Conservation (phyloP, 352 stramenopile species). For the Pythium aphanidermatum region DNA sequence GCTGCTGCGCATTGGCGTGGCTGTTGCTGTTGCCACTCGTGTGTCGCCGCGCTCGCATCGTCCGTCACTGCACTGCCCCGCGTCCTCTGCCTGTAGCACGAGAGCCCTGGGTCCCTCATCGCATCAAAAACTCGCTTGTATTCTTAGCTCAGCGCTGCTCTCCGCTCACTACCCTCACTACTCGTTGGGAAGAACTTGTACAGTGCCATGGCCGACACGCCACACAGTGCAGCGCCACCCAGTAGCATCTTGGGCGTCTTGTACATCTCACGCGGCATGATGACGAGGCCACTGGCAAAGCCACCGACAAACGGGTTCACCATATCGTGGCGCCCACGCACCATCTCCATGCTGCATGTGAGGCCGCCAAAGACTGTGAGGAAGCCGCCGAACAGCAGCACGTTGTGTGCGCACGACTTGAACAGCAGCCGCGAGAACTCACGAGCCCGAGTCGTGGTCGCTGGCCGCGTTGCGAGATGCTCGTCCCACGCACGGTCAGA, state of each 20-base stretch:
- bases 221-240: constrained; percentile 41
- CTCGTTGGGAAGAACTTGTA: constrained; percentile 48
- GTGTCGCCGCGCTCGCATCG: constrained; percentile 43
- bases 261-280: constrained; percentile 38
- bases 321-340: constrained; percentile 46
- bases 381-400: constrained; percentile 65
- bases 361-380: constrained; percentile 67
- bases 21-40: constrained; percentile 50
- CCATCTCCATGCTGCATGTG: constrained; percentile 59
- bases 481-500: constrained; percentile 33
- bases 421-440: constrained; percentile 30
- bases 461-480: constrained; percentile 19
- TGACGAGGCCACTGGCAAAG: constrained; percentile 47
- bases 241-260: constrained; percentile 35
- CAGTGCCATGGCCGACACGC: constrained; percentile 46
- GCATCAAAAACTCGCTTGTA: no score
- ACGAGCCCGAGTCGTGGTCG: constrained; percentile 19
- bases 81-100: no score
- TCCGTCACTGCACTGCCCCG: no score
- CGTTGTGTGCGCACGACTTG: constrained; percentile 39
- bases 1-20: background rate
- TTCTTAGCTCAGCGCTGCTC: background rate
- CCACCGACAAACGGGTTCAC: constrained; percentile 68
- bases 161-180: constrained; percentile 2
- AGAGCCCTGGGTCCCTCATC: no score